phyloP scores from a whole-genome alignment of 2,329 filamentous ascomycete species.

The Colletotrichum noveboracense region DNA sequence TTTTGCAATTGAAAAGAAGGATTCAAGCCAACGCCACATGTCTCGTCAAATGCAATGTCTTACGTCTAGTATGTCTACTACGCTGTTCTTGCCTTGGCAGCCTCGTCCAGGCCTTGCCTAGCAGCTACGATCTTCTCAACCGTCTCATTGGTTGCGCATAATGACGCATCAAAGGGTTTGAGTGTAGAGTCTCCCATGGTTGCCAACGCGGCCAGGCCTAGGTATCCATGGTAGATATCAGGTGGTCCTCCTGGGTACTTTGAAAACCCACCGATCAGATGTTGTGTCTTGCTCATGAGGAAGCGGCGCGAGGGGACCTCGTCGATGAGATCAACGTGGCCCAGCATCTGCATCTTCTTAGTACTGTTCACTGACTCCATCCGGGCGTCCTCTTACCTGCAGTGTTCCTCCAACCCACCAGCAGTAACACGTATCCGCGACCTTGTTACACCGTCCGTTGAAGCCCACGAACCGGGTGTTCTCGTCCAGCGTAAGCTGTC shows the following conservation, averaged over 20 bases:
- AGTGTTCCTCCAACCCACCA: slow-evolving; percentile 85
- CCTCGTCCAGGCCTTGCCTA: slow-evolving; percentile 40
- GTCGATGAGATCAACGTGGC: slow-evolving; percentile 63
- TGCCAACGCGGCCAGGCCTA: slow-evolving; percentile 82
- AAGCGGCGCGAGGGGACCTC: slow-evolving; percentile 71
- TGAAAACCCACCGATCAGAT: slow-evolving; percentile 83
- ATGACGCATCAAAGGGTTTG: slow-evolving; percentile 72
- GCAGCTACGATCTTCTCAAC: slow-evolving; percentile 54
- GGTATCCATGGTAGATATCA: slow-evolving; percentile 87
- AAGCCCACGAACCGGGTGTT: slow-evolving; percentile 68
- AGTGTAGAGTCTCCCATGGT: slow-evolving; percentile 74
- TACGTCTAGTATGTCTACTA: neutral
- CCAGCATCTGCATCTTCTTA: slow-evolving; percentile 57
- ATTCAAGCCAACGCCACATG: neutral
- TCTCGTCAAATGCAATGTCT: neutral
- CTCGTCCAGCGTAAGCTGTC: slow-evolving; percentile 36
- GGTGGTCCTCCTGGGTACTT: slow-evolving; percentile 72
- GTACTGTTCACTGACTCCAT: slow-evolving; percentile 35
- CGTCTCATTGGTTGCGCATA: slow-evolving; percentile 75
- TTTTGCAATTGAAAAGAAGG: neutral
- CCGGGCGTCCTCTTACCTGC: slow-evolving; percentile 36
- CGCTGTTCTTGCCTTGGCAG: neutral
- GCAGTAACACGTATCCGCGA: slow-evolving; percentile 92
- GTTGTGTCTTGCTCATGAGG: slow-evolving; percentile 85
- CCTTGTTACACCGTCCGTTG: slow-evolving; percentile 90